Percentiles rank a stretch among this genome's conserved stretches.
Conservation (phyloP, 1,284 basidiomycete species). For the Sanguinoderma infundibulare region DNA sequence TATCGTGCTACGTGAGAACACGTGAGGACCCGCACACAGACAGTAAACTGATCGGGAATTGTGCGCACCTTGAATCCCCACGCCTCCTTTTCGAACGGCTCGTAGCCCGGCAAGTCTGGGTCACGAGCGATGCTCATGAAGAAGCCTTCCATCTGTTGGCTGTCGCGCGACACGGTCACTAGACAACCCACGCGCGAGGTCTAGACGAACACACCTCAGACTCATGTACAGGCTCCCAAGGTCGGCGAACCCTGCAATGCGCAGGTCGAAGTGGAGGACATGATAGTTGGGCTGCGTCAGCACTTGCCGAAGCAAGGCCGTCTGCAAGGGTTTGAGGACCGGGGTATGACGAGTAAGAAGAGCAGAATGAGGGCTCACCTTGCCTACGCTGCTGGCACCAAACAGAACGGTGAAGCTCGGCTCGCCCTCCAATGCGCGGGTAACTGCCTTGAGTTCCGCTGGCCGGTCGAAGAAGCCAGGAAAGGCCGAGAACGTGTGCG, state of each 20-base stretch:
- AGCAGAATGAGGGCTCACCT: conserved; percentile 46
- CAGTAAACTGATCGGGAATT: neutral
- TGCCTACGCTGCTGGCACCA: conserved; percentile 81
- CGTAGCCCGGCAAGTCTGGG: conserved; percentile 62
- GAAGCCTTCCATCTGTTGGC: conserved; percentile 80
- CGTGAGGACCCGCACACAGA: neutral
- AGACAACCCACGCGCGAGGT: neutral
- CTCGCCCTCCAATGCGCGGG: conserved; percentile 67
- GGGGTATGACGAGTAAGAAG: neutral
- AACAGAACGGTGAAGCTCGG: conserved; percentile 82
- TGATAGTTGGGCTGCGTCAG: conserved; percentile 70
- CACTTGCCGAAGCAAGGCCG: conserved; percentile 77
- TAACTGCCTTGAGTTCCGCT: conserved; percentile 66
- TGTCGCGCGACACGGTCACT: conserved; percentile 26
- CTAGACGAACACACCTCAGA: conserved; percentile 40
- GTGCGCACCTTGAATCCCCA: conserved; percentile 73
- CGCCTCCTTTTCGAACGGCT: conserved; percentile 73
- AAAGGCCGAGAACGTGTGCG: conserved; percentile 77
- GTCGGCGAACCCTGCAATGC: conserved; percentile 84
- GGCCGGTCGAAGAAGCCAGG: conserved; percentile 75
- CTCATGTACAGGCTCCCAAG: conserved; percentile 75
- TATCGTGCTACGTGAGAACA: conserved; percentile 65
- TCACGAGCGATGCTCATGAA: conserved; percentile 62
- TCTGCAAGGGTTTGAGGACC: conserved; percentile 43
- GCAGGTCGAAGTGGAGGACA: conserved; percentile 82